Percentiles rank a stretch among this genome's conserved stretches.
These are phyloP conservation scores for Silene uniflora DNA, from an alignment of 148 eudicot species.

Conservation along the genomic window DNA sequence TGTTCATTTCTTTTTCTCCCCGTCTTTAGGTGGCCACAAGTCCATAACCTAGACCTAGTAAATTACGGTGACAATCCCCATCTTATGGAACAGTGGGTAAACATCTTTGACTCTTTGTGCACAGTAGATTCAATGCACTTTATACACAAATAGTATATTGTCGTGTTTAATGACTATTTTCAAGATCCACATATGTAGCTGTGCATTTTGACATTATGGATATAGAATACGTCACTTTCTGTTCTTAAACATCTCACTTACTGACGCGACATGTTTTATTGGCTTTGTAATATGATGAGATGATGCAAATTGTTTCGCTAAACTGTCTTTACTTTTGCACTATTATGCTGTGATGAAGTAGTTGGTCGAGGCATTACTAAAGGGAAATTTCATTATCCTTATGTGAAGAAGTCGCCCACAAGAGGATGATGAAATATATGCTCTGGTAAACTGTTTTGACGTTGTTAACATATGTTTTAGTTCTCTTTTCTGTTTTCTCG, in stretches of 20 bases:
- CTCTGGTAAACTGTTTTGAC: conserved; percentile 49
- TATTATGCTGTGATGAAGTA: not conserved
- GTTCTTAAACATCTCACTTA: not conserved
- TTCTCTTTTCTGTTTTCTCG: not conserved
- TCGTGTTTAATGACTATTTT: too few relatives aligned
- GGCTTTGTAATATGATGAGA: not conserved
- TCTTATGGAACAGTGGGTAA: too few relatives aligned
- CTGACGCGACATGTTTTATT: not conserved
- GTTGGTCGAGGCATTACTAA: not conserved
- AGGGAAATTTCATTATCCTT: too few relatives aligned
- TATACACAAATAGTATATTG: not conserved
- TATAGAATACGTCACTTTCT: not conserved
- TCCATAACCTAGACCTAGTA: too few relatives aligned
- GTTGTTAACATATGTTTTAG: not conserved
- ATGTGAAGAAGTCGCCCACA: conserved; percentile 38
- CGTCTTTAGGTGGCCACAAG: too few relatives aligned
- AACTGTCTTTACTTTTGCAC: not conserved
- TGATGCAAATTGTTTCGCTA: not conserved
- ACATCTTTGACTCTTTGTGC: not conserved
- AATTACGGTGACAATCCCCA: too few relatives aligned
- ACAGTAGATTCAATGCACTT: not conserved
- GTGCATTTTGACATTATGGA: not conserved
- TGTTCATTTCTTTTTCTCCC: too few relatives aligned
- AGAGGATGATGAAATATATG: conserved; percentile 79
- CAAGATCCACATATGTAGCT: too few relatives aligned